These are phyloP conservation scores for Pistacia atlantica DNA, from an alignment of 345 rosid genomes.

Conservation along the genomic window DNA sequence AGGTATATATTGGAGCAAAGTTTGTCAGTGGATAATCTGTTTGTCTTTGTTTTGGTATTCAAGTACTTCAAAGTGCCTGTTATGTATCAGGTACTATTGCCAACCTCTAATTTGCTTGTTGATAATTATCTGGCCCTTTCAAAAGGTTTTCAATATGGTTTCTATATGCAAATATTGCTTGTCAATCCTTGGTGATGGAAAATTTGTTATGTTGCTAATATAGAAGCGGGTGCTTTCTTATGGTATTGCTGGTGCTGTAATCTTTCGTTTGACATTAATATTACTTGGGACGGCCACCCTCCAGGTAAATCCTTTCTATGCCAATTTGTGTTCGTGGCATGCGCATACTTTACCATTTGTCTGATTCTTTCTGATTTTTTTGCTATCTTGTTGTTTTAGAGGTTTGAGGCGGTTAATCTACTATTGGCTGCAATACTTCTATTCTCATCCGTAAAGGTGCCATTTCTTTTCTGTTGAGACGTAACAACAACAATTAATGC, in stretches of 20 bases:
- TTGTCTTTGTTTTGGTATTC: slow-evolving; percentile 90
- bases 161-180: slow-evolving; percentile 1
- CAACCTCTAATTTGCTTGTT: slow-evolving; percentile 12
- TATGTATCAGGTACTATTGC: slow-evolving; percentile 74
- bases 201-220: slow-evolving; percentile 29
- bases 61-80: slow-evolving; percentile 93
- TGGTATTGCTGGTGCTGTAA: slow-evolving; percentile 87
- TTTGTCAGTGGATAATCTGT: slow-evolving; percentile 94
- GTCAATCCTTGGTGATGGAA: slow-evolving; percentile 10
- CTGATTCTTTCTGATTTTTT: slow-evolving; percentile 17
- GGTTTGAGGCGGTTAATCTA: slow-evolving; percentile 81
- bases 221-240: slow-evolving; percentile 87
- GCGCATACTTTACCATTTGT: slow-evolving; percentile 4
- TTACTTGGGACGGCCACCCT: slow-evolving; percentile 89
- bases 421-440: slow-evolving; percentile 79
- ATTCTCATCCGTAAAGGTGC: slow-evolving; percentile 88
- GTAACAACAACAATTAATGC: slow-evolving; percentile 12
- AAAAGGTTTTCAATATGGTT: not conserved
- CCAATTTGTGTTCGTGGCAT: not conserved
- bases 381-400: slow-evolving; percentile 45
- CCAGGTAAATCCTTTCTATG: slow-evolving; percentile 53
- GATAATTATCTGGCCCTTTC: slow-evolving; percentile 7
- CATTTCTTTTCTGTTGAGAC: slow-evolving; percentile 15
- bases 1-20: slow-evolving; percentile 97
- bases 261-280: slow-evolving; percentile 77